phyloP scores from a whole-genome alignment of 495 filamentous ascomycete genomes.

The Tuber umbilicatum region DNA sequence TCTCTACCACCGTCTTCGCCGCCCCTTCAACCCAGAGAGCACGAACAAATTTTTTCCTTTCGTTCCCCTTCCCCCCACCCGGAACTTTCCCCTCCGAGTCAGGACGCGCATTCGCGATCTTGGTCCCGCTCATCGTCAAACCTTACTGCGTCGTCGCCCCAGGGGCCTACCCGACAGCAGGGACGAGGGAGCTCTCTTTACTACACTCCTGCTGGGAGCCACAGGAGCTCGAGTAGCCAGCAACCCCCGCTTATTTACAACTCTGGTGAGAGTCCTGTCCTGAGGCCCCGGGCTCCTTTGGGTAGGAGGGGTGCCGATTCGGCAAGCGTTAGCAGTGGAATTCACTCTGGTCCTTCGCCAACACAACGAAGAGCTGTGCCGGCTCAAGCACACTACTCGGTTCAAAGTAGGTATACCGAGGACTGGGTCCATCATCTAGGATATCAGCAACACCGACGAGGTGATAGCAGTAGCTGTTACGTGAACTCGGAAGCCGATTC shows the following conservation, averaged over 20 bases:
- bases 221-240: constrained; percentile 38
- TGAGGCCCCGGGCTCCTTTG: constrained; percentile 23
- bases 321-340: constrained; percentile 17
- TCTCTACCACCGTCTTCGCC: constrained; percentile 42
- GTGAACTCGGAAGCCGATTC: constrained; percentile 25
- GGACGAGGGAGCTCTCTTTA: constrained; percentile 39
- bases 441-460: constrained; percentile 38
- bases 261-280: constrained; percentile 16
- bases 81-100: constrained; percentile 37
- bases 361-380: constrained; percentile 9
- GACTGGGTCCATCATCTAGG: constrained; percentile 41
- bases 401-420: constrained; percentile 39
- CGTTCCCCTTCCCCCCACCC: constrained; percentile 40
- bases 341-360: constrained; percentile 21
- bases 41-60: constrained; percentile 25
- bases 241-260: constrained; percentile 29
- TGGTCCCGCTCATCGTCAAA: constrained; percentile 39
- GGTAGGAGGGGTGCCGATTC: constrained; percentile 18
- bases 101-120: constrained; percentile 34
- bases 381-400: constrained; percentile 18
- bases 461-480: constrained; percentile 30
- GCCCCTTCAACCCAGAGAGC: constrained; percentile 30
- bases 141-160: constrained; percentile 27
- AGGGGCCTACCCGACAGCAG: constrained; percentile 19
- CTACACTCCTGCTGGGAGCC: constrained; percentile 40